phyloP scores from a whole-genome alignment of 371 early-diverging fungal genomes.

The Rhizopus stolonifer region DNA sequence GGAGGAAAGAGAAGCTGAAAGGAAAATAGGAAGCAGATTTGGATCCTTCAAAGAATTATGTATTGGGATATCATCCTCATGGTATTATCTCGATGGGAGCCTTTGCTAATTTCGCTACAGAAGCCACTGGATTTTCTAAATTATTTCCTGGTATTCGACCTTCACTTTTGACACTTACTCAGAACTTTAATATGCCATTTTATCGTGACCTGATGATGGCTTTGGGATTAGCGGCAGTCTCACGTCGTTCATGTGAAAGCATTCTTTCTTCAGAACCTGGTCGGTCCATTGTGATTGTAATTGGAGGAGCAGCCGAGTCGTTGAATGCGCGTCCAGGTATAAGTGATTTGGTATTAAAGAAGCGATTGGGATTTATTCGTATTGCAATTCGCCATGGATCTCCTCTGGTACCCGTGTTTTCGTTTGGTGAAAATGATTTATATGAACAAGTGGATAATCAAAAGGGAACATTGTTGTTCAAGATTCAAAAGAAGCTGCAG shows the following conservation, averaged over 20 bases:
- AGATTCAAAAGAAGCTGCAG: slow-evolving; percentile 64
- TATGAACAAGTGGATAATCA: slow-evolving; percentile 64
- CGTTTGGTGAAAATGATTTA: slow-evolving; percentile 86
- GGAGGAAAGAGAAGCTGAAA: background rate
- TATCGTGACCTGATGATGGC: slow-evolving; percentile 73
- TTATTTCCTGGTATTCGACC: slow-evolving; percentile 68
- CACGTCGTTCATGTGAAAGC: slow-evolving; percentile 67
- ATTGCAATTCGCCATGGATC: slow-evolving; percentile 73
- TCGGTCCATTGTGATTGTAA: slow-evolving; percentile 72
- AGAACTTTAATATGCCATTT: slow-evolving; percentile 71
- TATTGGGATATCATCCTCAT: slow-evolving; percentile 82
- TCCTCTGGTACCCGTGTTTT: slow-evolving; percentile 70
- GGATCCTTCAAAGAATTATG: slow-evolving; percentile 73
- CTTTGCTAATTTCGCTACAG: slow-evolving; percentile 78
- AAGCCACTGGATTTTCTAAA: slow-evolving; percentile 65
- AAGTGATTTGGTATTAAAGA: slow-evolving; percentile 65
- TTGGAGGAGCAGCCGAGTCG: slow-evolving; percentile 82
- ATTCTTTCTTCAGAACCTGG: slow-evolving; percentile 79
- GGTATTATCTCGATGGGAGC: slow-evolving; percentile 87
- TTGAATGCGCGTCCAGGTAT: slow-evolving; percentile 66
- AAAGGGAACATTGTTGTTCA: slow-evolving; percentile 48
- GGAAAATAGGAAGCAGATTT: slow-evolving; percentile 62
- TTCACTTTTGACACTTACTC: slow-evolving; percentile 58
- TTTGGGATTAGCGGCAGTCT: slow-evolving; percentile 79
- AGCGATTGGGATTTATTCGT: slow-evolving; percentile 80